Evolutionary conservation across 192 early-diverging fungal species (phyloP).

Genomic region (Coemansia sp.): DNA sequence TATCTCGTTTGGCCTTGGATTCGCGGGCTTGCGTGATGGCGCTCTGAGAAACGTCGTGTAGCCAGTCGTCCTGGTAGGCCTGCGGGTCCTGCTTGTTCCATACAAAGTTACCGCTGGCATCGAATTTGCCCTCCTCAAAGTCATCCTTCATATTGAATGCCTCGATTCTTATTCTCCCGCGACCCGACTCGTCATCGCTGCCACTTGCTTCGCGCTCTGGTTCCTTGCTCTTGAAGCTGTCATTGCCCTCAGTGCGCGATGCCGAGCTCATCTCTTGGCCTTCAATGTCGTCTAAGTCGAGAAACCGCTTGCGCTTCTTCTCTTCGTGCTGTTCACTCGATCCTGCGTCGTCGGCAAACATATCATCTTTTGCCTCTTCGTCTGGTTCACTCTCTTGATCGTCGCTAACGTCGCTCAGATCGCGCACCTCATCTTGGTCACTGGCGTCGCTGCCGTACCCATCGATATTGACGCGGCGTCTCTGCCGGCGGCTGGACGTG

Average conservation of each 20-base stretch:
- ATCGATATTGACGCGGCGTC: constrained; percentile 16
- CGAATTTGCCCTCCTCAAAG: constrained; percentile 67
- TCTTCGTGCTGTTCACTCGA: constrained; percentile 5
- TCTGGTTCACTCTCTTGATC: constrained; percentile 27
- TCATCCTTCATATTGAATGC: constrained; percentile 79
- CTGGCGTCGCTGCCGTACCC: constrained; percentile 43
- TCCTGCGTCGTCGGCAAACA: constrained; percentile 56
- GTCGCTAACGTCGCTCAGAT: constrained; percentile 31
- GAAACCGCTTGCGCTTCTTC: constrained; percentile 38
- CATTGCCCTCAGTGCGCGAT: constrained; percentile 7
- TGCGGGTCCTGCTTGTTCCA: constrained; percentile 67
- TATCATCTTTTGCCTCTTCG: constrained; percentile 45
- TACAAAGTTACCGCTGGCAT: constrained; percentile 67
- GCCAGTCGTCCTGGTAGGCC: constrained; percentile 70
- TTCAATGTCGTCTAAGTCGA: constrained; percentile 59
- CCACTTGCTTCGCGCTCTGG: neutral
- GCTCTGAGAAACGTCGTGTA: constrained; percentile 57
- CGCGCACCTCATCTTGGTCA: constrained; percentile 35
- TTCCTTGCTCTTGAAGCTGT: neutral
- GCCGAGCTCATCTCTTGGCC: constrained; percentile 55
- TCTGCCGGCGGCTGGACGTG: constrained; percentile 12
- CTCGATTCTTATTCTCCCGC: constrained; percentile 42
- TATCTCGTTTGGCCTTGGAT: constrained; percentile 41
- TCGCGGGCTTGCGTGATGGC: constrained; percentile 62
- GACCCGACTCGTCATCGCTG: neutral